Base-by-base conservation (phyloP, 495 filamentous ascomycete species). In the Aspergillus campestris region DNA sequence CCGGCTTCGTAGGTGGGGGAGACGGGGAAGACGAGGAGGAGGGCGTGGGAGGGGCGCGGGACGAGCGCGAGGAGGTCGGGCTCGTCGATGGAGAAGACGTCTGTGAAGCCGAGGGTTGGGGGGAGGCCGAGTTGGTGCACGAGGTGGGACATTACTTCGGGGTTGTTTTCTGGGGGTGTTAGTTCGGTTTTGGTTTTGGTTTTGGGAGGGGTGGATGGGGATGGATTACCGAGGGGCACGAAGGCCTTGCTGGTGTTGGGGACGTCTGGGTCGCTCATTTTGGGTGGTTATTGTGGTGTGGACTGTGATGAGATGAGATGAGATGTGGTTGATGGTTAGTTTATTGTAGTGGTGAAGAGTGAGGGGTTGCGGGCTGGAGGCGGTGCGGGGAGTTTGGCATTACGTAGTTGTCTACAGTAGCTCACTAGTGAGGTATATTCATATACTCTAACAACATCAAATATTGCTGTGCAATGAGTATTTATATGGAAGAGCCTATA, bases 1-100 rank as follows among this genome's bases (percentile, higher is more conserved):
- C 74, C 73, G 38, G 70, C 64, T 65, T 88, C 80, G 71, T 88
- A 92, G 31, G 78, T 68, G 35, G 69, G 61, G n/a, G 77, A 80
- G 49, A 89, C 73, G 48, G 87, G 89, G 66, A 91, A 87, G 55
- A 94, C 86, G 65, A 94, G 81, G 47, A 95, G 78, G 13, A 94
- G 75, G 27, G 87, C 89, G 51, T 82, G 76, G 4, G 83, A 82
- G 38, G 88, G 88, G n/a, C 87, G 83, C 8, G 89, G 87, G 38
- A 94, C 71, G 69, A 89, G 83, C 51, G 79, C 74, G 32, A 94
- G 77, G 13, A 91, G 74, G 39, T 89, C 83, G 0, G 83, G 79
- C 31, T 90, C 86, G 42, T 83, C 78, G 59, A 95, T 81, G 50
- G 78, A 82, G 73, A 81, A 92, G 58, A 94, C 84, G 66, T 94